Percentiles rank a stretch among this genome's conserved stretches.
phyloP scores from a whole-genome alignment of 345 rosid species.

The Jatropha curcas region DNA sequence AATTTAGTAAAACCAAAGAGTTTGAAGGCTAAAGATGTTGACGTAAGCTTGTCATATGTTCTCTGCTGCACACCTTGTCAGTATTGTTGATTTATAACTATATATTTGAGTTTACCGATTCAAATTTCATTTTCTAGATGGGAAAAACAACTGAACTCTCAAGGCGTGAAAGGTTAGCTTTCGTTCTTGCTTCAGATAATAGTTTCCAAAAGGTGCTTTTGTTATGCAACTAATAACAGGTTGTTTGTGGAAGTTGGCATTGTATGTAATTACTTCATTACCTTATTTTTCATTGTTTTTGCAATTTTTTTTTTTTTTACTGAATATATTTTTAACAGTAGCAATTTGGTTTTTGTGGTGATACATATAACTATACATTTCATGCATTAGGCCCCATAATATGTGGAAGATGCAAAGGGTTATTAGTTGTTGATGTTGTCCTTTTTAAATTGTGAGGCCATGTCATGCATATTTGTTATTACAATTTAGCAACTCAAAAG shows the following conservation, averaged over 20 bases:
- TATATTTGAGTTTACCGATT: background rate
- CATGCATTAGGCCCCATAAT: background rate
- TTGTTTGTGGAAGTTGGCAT: background rate
- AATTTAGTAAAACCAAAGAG: conserved; percentile 67
- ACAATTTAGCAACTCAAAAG: background rate
- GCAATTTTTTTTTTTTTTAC: background rate
- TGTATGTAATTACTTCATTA: background rate
- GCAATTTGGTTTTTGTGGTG: background rate
- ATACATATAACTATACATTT: too few species aligned
- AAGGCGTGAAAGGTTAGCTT: conserved; percentile 81
- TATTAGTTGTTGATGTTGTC: background rate
- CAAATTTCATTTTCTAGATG: conserved; percentile 33
- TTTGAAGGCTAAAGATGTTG: conserved; percentile 61
- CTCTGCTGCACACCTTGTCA: background rate
- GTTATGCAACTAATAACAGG: background rate
- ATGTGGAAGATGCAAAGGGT: background rate
- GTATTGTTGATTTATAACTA: background rate
- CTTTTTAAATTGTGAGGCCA: background rate
- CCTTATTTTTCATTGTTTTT: background rate
- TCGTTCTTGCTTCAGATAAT: background rate
- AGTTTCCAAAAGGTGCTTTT: background rate
- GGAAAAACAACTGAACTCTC: conserved; percentile 80
- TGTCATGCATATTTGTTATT: background rate
- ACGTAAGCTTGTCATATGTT: conserved; percentile 47
- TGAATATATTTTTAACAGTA: background rate